A percentile compares a stretch with the other conserved stretches of the same genome.
Evolutionary conservation across 495 filamentous ascomycete species (phyloP).

Genomic region (Usnea hakonensis): DNA sequence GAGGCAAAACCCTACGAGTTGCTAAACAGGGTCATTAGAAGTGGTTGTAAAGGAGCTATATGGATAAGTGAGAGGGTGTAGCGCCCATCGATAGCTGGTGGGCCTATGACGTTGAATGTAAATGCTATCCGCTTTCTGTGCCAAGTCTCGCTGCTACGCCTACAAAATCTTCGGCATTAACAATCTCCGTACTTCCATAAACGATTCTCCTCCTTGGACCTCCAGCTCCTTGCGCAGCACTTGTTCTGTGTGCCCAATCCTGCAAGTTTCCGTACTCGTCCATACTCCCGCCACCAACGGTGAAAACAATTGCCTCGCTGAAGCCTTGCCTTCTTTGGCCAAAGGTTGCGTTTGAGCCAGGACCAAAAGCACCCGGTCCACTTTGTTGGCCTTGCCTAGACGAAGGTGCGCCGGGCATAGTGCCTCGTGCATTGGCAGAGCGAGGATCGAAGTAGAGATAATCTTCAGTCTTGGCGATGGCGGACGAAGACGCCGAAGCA

Average conservation of each 20-base stretch:
- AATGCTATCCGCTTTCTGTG: constrained; percentile 42
- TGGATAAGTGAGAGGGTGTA: constrained; percentile 83
- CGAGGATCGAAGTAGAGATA: constrained; percentile 99
- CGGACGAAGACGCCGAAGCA: constrained; percentile 73
- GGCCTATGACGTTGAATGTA: not conserved
- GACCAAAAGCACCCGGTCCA: constrained; percentile 37
- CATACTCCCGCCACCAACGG: constrained; percentile 95
- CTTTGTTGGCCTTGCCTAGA: constrained; percentile 40
- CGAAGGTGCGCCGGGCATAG: constrained; percentile 65
- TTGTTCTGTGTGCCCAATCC: constrained; percentile 83
- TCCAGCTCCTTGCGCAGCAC: constrained; percentile 32
- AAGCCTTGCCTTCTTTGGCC: constrained; percentile 91
- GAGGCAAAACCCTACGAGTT: constrained; percentile 81
- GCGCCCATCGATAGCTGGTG: not conserved
- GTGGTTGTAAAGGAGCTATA: constrained; percentile 84
- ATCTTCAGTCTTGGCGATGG: constrained; percentile 92
- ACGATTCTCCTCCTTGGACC: constrained; percentile 65
- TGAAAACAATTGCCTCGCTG: constrained; percentile 92
- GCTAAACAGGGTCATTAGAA: constrained; percentile 78
- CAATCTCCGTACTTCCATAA: constrained; percentile 90
- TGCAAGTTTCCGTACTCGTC: constrained; percentile 98
- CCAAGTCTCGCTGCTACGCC: constrained; percentile 73
- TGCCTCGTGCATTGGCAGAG: constrained; percentile 84
- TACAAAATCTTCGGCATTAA: constrained; percentile 86
- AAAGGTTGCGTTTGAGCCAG: constrained; percentile 77